Percentiles rank a stretch among this genome's conserved stretches.
Conservation (phyloP, 805 yeast species). For the Starmerella potacharoeniae region DNA sequence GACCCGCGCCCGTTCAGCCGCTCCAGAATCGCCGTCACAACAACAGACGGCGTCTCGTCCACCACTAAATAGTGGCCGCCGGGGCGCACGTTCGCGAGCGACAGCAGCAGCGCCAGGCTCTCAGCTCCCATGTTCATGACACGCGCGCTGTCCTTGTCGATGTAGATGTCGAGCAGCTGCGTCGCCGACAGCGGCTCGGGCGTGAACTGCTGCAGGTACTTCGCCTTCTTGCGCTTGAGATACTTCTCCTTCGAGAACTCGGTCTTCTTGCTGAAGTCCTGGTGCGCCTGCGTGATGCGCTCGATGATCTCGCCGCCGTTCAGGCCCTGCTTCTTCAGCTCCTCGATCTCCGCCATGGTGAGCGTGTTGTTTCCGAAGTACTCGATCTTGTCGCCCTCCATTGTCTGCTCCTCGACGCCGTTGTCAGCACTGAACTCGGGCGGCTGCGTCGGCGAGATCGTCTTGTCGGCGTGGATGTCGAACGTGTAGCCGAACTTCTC, state of each 20-base stretch:
- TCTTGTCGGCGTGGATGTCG: constrained; percentile 53
- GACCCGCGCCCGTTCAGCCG: constrained; percentile 68
- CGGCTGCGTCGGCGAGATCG: constrained; percentile 23
- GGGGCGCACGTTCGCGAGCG: constrained; percentile 70
- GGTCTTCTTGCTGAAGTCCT: constrained; percentile 79
- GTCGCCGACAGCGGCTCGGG: constrained; percentile 65
- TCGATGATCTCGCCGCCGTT: constrained; percentile 71
- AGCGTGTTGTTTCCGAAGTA: constrained; percentile 61
- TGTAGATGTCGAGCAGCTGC: constrained; percentile 57
- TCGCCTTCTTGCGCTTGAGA: constrained; percentile 79
- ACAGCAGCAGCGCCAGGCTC: constrained; percentile 63
- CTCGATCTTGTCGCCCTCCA: constrained; percentile 54
- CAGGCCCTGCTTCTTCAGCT: constrained; percentile 60
- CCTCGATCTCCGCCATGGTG: constrained; percentile 71
- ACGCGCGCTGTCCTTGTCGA: constrained; percentile 62
- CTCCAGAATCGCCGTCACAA: constrained; percentile 76
- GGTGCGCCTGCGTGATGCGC: constrained; percentile 72
- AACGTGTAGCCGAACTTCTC: constrained; percentile 80
- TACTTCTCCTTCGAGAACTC: constrained; percentile 85
- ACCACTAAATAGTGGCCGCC: constrained; percentile 81
- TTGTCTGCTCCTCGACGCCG: constrained; percentile 44
- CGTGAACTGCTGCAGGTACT: constrained; percentile 75
- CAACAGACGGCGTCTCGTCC: constrained; percentile 92
- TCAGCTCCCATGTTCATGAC: constrained; percentile 79
- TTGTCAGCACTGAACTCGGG: constrained; percentile 30